Base-by-base conservation (phyloP, 106 monocot species). In the Hemerocallis citrina region DNA sequence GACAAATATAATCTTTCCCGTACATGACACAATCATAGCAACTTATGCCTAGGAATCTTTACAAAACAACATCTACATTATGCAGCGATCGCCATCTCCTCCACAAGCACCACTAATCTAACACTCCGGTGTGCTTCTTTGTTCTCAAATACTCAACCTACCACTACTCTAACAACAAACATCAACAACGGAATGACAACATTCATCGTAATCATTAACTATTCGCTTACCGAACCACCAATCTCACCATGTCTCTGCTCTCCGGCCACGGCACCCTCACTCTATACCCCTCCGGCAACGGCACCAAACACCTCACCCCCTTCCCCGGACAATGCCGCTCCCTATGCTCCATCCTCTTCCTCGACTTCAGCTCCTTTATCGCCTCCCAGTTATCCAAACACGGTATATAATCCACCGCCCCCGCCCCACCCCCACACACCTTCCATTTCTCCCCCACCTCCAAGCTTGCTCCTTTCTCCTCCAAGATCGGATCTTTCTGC, bases 201-300 rank as follows among this genome's bases (percentile, higher is more conserved):
- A 50, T 12, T 12, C 50, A 50, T n/a, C n/a, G n/a, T n/a, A n/a
- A n/a, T n/a, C n/a, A n/a, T n/a, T 21, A 58, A 58, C 34, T 36
- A 58, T 19, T 52, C 29, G 70, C 79, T 84, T 76, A 85, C 76
- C 69, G 17, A 79, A 68, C 38, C 39, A 65, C 22, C 57, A 64
- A 40, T 62, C 92, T 85, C 76, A 96, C 95, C 95, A 79, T 84
- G 62, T 96, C 91, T 66, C 90, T 80, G 71, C 95, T 96, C 55
- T 37, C 63, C 0, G 95, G 95, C 95, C 95, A 96, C n/a, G 75
- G 76, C 20, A 91, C 81, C 1, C 79, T 90, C 25, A 51, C 14
- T 79, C 17, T 73, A 72, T 96, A 96, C 36, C 84, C 87, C 6
- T 14, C 11, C 21, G 86, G 90, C 27, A 96, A 68, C 1, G 80